Evolutionary conservation across 139 green algal species (phyloP).

Genomic region (Chlorella sorokiniana): DNA sequence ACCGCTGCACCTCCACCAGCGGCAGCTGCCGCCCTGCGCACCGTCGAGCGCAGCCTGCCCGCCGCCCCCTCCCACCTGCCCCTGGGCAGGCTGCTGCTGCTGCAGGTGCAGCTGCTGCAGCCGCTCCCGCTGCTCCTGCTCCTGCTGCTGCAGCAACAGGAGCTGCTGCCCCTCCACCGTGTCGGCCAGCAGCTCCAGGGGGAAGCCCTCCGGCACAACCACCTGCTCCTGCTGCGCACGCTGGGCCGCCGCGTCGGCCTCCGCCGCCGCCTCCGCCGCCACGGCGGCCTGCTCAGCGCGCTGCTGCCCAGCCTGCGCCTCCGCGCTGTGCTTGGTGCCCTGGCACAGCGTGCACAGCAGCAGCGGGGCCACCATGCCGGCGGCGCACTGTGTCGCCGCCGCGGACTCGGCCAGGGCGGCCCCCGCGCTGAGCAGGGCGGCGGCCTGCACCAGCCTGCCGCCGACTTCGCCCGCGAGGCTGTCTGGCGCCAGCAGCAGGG

Average conservation of each 20-base stretch:
- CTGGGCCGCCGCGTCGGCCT: neutral
- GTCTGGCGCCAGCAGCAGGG: neutral
- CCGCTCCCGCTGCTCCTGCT: neutral
- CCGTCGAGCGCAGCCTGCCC: neutral
- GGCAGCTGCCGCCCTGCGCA: neutral
- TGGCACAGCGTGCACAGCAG: slow-evolving; percentile 27
- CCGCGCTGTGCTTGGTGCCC: neutral
- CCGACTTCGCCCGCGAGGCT: neutral
- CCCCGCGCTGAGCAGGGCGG: neutral
- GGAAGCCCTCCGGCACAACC: slow-evolving; percentile 2
- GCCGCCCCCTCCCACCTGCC: neutral
- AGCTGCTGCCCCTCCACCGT: slow-evolving; percentile 33
- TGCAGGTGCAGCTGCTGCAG: neutral
- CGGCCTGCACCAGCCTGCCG: slow-evolving; percentile 17
- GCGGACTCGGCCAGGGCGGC: neutral
- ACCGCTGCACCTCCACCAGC: slow-evolving; percentile 11
- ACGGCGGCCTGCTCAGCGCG: neutral
- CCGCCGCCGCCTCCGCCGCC: neutral
- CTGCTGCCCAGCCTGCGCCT: neutral
- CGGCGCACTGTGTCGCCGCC: neutral
- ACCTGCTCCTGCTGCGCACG: slow-evolving; percentile 28
- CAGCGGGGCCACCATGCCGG: neutral
- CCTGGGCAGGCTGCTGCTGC: too few species aligned
- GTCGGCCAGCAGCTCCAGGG: slow-evolving; percentile 3
- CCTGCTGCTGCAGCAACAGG: slow-evolving; percentile 15